Conservation (phyloP, 805 yeast genomes). For the Wickerhamiella alocasiicola region DNA sequence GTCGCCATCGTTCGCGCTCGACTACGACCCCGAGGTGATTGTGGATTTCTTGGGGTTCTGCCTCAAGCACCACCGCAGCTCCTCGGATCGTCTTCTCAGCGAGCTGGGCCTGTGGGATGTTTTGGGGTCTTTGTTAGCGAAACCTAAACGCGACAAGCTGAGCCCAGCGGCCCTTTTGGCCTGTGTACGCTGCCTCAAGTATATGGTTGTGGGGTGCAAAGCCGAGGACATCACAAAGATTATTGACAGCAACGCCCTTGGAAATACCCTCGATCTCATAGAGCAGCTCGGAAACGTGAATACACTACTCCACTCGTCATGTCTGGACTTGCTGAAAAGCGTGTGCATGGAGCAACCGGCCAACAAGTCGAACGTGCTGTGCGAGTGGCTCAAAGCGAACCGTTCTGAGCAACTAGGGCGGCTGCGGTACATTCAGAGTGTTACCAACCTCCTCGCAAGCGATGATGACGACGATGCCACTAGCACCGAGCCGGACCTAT, state of each 20-base stretch:
- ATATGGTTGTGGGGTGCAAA: constrained; percentile 47
- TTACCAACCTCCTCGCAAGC: background rate
- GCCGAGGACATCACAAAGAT: constrained; percentile 45
- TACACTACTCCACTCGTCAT: constrained; percentile 61
- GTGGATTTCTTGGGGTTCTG: constrained; percentile 65
- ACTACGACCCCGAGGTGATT: constrained; percentile 34
- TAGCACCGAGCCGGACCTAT: background rate
- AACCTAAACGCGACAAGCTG: constrained; percentile 20
- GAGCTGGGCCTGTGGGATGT: constrained; percentile 48
- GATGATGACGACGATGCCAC: background rate
- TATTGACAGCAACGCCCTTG: constrained; percentile 41
- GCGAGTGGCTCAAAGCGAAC: constrained; percentile 5
- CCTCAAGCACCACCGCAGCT: constrained; percentile 47
- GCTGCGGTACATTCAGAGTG: background rate
- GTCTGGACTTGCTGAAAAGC: constrained; percentile 42
- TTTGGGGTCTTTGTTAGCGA: constrained; percentile 37
- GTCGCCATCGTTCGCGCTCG: constrained; percentile 17
- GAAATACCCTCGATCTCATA: constrained; percentile 38
- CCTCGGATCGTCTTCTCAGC: constrained; percentile 50
- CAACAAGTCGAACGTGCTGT: background rate
- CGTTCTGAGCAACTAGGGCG: background rate
- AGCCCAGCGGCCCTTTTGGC: constrained; percentile 48
- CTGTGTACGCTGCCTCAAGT: constrained; percentile 56
- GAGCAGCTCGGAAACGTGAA: constrained; percentile 37
- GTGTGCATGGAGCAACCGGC: background rate